phyloP scores from a whole-genome alignment of 495 filamentous ascomycete genomes.

The Neurospora sp. region DNA sequence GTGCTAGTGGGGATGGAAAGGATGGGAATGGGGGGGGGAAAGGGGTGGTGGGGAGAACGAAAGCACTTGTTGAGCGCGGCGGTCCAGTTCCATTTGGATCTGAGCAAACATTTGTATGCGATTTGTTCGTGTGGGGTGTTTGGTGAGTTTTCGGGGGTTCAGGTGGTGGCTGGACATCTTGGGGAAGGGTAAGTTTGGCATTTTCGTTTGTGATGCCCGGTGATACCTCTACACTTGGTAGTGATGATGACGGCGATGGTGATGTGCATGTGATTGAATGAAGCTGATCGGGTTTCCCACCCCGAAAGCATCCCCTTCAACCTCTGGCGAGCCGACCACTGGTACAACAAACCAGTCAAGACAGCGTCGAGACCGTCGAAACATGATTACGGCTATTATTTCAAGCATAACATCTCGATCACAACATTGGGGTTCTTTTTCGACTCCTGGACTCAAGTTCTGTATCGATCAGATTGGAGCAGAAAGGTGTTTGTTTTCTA shows the following conservation, averaged over 20 bases:
- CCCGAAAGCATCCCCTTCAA: conserved; percentile 49
- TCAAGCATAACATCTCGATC: conserved; percentile 51
- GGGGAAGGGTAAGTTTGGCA: conserved; percentile 40
- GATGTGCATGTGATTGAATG: too few relatives aligned
- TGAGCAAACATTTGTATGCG: conserved; percentile 28
- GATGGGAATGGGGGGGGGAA: background rate
- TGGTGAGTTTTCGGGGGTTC: conserved; percentile 43
- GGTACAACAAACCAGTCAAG: conserved; percentile 43
- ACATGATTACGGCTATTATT: conserved; percentile 52
- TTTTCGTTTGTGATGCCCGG: too few relatives aligned
- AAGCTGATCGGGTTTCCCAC: background rate
- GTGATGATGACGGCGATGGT: too few relatives aligned
- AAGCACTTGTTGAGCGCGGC: conserved; percentile 24
- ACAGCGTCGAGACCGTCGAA: conserved; percentile 44
- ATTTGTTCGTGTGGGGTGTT: conserved; percentile 34
- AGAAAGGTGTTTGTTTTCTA: conserved; percentile 29
- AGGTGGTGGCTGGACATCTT: conserved; percentile 52
- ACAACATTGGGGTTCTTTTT: conserved; percentile 57
- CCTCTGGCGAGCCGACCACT: conserved; percentile 53
- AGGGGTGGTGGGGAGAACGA: conserved; percentile 11
- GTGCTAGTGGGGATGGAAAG: background rate
- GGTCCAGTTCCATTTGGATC: conserved; percentile 29
- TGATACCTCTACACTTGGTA: too few relatives aligned
- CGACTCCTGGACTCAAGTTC: conserved; percentile 43
- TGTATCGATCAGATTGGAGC: conserved; percentile 30